Percentiles rank a stretch among this genome's conserved stretches.
Conservation (phyloP, 352 stramenopile species). For the Globisporangium iwayamae region DNA sequence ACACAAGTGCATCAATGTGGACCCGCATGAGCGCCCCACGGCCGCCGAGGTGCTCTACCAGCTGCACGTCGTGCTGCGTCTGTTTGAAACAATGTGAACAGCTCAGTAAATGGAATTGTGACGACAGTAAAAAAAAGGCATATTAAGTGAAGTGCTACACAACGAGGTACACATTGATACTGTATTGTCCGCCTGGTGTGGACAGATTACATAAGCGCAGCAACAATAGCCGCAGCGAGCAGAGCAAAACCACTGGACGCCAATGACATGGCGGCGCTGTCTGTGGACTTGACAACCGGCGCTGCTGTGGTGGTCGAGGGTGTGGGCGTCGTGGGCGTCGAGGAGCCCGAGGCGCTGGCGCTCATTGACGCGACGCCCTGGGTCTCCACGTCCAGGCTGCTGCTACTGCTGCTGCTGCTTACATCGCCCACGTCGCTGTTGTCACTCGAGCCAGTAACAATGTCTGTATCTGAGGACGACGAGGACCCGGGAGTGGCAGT, state of each 20-base stretch:
- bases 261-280: background rate
- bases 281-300: background rate
- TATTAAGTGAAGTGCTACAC: no score
- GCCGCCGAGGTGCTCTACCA: conserved; percentile 21
- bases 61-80: conserved; percentile 15
- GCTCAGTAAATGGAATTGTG: no score
- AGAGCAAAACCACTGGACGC: background rate
- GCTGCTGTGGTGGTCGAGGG: background rate
- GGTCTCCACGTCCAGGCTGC: conserved; percentile 7
- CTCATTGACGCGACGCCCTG: conserved; percentile 11
- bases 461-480: conserved; percentile 8
- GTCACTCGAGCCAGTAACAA: background rate
- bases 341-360: conserved; percentile 13
- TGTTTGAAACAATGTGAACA: conserved; percentile 10
- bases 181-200: background rate
- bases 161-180: background rate
- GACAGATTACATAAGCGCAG: conserved; percentile 1
- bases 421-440: background rate
- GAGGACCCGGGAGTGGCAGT: background rate
- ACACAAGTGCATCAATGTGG: conserved; percentile 10
- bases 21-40: conserved; percentile 9
- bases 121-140: background rate
- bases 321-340: background rate
- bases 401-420: no score
- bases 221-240: background rate